These are phyloP conservation scores for Patellifolia procumbens DNA, from an alignment of 179 eudicot genomes.

Conservation along the genomic window DNA sequence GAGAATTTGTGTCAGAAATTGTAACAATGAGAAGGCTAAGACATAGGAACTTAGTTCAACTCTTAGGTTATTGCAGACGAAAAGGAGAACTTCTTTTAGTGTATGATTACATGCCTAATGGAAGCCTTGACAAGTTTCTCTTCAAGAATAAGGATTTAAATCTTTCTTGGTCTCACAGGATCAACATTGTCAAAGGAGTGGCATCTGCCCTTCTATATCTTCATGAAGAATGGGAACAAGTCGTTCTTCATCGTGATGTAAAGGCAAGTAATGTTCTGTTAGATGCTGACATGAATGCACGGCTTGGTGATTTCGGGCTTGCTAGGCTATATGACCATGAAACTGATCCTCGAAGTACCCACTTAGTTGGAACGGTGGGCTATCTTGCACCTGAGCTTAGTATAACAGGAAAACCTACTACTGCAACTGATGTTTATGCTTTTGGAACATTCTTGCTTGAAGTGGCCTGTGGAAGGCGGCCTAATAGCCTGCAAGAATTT, in stretches of 20 bases:
- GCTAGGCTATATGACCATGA: conserved; percentile 39
- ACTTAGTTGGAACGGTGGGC: conserved; percentile 39
- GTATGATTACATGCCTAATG: conserved; percentile 17
- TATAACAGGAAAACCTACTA: conserved; percentile 33
- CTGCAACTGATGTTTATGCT: conserved; percentile 39
- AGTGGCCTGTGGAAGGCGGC: conserved; percentile 38
- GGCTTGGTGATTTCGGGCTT: conserved; percentile 42
- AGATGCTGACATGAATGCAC: conserved; percentile 37
- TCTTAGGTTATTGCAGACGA: conserved; percentile 16
- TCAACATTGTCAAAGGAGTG: conserved; percentile 34
- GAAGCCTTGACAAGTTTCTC: conserved; percentile 12
- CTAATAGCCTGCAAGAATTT: conserved; percentile 7
- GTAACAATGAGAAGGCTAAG: conserved; percentile 31
- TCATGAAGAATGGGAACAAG: conserved; percentile 42
- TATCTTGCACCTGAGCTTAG: conserved; percentile 42
- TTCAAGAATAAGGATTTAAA: neutral
- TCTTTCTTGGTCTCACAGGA: conserved; percentile 12
- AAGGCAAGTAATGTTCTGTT: conserved; percentile 36
- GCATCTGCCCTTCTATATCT: conserved; percentile 39
- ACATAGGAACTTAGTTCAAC: conserved; percentile 14
- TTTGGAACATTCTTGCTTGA: conserved; percentile 36
- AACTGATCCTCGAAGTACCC: conserved; percentile 31
- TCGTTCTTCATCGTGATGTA: conserved; percentile 37
- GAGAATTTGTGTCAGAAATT: conserved; percentile 37
- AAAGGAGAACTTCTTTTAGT: conserved; percentile 17